Base-by-base conservation (phyloP, 495 filamentous ascomycete species). In the Aspergillus bridgeri region DNA sequence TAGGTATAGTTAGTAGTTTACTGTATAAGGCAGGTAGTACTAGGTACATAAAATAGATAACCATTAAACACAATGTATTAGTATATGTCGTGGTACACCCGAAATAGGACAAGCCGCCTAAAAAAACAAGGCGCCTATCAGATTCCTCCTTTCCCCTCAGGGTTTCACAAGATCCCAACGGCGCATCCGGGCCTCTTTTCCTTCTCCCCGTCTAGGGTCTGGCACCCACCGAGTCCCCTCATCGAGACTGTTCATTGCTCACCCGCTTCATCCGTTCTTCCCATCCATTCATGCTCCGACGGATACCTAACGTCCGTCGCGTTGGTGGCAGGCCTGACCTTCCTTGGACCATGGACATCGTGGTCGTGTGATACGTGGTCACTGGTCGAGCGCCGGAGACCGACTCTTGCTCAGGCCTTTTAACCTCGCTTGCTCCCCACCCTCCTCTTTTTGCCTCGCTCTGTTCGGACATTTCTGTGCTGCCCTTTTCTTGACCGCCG, bases 211-310 rank as follows among this genome's bases (percentile, higher is more conserved):
- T 38, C 9, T 13, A 38, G 33, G 33, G 9, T 11, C 33, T 38
- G 3, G 33, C 13, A 19, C 29, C 6, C 17, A n/a, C 42, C 7
- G 21, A 3, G n/a, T 7, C 18, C 20, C 13, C 17, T 38, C 51
- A 54, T 27, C 52, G 6, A 20, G 52, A 18, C 18, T 24, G 52
- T 23, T 44, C 38, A 27, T 54, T 54, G 42, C 53, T 19, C 54
- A 58, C 70, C 60, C 69, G 65, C 60, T 76, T 76, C 76, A 79
- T 79, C 61, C 74, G 67, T 22, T 76, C 72, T 48, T 74, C 67
- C 80, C 80, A 83, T 51, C 82, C 81, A 59, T 81, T 79, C 73
- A 86, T 74, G 54, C 78, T 84, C 51, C 83, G 74, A 51, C 84
- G 76, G 53, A 81, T 76, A 5, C 84, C 84, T 53, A 86, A 59